Evolutionary conservation across 352 stramenopile species (phyloP), one percentile per base, ranked within the genome.

Genomic region (Pythium plurisporium): DNA sequence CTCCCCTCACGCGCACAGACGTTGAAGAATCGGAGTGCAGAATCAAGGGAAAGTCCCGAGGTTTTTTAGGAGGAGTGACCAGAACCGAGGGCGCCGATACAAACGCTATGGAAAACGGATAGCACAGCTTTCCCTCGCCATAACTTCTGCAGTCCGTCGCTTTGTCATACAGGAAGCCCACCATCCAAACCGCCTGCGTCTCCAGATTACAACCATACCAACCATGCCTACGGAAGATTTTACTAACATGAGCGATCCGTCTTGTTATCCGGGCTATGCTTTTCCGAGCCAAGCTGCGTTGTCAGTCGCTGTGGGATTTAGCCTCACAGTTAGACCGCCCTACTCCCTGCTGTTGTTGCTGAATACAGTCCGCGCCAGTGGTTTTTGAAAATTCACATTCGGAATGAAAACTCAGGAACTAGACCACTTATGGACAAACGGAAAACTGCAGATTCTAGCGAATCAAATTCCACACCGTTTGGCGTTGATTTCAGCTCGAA

Each of bases 61-160:
- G 65, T 72, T 72, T 72, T 72, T 72, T 69, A 65, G 59, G 59
- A 67, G 64, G 59, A 68, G 45, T 65, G 64, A 72, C 59, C 29
- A 34, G 3, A 54, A 23, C 14, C 19, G 14, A 30, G 0, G 43
- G 29, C 11, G 26, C 44, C 63, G 29, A 63, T 50, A 65, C 63
- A 70, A 70, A 65, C 33, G 51, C 55, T 57, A 41, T 29, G 34
- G 54, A 47, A 55, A 50, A 29, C 36, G 31, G 17, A 59, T 19
- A n/a, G n/a, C 11, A 19, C 36, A 15, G 26, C 53, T 68, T 68
- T 63, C 40, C 31, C 27, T 10, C n/a, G 19, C 10, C 27, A 22
- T 50, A 5, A 17, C 30, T n/a, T 17, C 38, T 8, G 30, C 22
- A 25, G 53, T 57, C 46, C 23, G 15, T 7, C 27, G 48, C 59